Base-by-base conservation (phyloP, 1,284 basidiomycete genomes). In the Tilletia walkeri region DNA sequence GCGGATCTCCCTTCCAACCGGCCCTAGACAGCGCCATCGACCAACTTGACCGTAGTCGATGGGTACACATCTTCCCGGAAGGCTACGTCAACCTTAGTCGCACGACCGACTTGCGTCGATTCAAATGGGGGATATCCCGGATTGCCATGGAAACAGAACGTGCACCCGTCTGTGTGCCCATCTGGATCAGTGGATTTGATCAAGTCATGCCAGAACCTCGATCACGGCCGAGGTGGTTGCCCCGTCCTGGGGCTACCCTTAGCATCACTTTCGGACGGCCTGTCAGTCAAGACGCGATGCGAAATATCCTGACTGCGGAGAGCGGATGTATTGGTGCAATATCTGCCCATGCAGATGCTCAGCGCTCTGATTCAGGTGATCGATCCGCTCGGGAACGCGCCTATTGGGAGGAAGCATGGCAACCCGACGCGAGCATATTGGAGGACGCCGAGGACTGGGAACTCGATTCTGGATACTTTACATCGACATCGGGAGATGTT, bases 61-160 rank as follows among this genome's bases (percentile, higher is more conserved):
- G 95, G 95, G 93, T 95, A 12, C 95, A 99, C 81, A 87, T 99
- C 54, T 99, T 95, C 77, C 90, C 93, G 0, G 96, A 99, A 84
- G 95, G 95, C 30, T 92, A 91, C 76, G 89, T 98, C 61, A 92
- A 93, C 80, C 85, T 87, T 9, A 89, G 91, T 79, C 86, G 86
- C 1, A 77, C 85, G 18, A 85, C 87, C 9, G 85, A 86, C 54
- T 83, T 98, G 72, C 87, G 90, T 5, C 87, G 92, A 61, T 98
- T 99, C 85, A 96, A 96, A 86, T 99, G 95, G 96, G 96, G 95
- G 70, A 87, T 97, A 90, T 93, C 83, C 84, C 92, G 91, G 36
- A 71, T 77, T 67, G 49, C 77, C 34, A 73, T 78, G 65, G 79
- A 79, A 49, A 68, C 75, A 14, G 67, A 63, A 45, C 54, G 67